Conservation (phyloP, 2,329 filamentous ascomycete genomes). For the Colletotrichum sp. region DNA sequence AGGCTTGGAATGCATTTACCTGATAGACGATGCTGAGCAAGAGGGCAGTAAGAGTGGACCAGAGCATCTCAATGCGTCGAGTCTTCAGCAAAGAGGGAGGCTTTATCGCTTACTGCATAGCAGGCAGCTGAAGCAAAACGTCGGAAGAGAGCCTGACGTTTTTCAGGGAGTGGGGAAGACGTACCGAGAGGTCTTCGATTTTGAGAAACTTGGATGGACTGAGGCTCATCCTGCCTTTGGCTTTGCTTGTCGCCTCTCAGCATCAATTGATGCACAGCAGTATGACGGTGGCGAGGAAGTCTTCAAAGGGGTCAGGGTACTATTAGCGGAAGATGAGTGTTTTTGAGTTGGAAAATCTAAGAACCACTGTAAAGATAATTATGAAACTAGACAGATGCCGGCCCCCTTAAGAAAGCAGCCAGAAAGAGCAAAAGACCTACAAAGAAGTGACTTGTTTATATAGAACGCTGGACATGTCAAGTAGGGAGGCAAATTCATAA, state of each 20-base stretch:
- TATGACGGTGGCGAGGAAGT: background rate
- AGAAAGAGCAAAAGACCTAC: too few species aligned
- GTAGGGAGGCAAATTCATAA: too few species aligned
- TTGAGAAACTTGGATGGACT: constrained; percentile 33
- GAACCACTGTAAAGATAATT: too few species aligned
- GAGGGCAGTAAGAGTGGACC: constrained; percentile 12
- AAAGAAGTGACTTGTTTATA: too few species aligned
- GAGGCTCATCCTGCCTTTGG: constrained; percentile 30
- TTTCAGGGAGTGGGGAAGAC: constrained; percentile 30
- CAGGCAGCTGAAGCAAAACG: constrained; percentile 19
- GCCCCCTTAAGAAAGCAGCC: too few species aligned
- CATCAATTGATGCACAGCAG: constrained; percentile 33
- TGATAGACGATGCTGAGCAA: constrained; percentile 29
- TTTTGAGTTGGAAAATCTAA: too few species aligned
- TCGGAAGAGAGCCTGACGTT: constrained; percentile 27
- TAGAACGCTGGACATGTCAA: too few species aligned
- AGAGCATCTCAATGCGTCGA: constrained; percentile 4
- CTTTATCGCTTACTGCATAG: constrained; percentile 26
- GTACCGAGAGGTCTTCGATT: constrained; percentile 35
- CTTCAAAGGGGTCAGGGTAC: constrained; percentile 29
- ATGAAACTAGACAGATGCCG: too few species aligned
- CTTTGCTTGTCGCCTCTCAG: constrained; percentile 32
- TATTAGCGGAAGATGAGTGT: constrained; percentile 25
- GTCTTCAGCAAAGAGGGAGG: constrained; percentile 22
- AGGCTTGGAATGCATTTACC: constrained; percentile 32